These are phyloP conservation scores for Dothideomycetidae sp. DNA, from an alignment of 2,329 filamentous ascomycete genomes.

Conservation along the genomic window DNA sequence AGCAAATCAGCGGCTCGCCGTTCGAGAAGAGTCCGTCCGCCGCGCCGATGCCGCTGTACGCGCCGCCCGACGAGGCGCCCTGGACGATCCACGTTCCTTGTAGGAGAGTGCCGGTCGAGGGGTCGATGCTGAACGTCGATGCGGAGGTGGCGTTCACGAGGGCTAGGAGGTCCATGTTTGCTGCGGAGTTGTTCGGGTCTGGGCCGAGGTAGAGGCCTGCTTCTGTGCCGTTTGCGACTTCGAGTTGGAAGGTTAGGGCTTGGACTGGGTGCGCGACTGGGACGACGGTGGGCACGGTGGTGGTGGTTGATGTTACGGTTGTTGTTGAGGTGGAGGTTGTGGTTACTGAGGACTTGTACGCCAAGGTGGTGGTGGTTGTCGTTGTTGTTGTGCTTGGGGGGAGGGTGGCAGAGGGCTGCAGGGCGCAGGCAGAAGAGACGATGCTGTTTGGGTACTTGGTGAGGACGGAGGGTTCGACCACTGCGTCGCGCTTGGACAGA, in stretches of 20 bases:
- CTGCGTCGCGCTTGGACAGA: slow-evolving; percentile 5
- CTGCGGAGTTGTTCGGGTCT: neutral
- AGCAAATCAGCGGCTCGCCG: slow-evolving; percentile 3
- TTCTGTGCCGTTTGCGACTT: neutral
- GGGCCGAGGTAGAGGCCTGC: slow-evolving; percentile 6
- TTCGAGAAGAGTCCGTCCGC: slow-evolving; percentile 2
- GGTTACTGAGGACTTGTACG: slow-evolving; percentile 14
- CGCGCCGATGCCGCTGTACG: slow-evolving; percentile 5
- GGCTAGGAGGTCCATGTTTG: slow-evolving; percentile 1
- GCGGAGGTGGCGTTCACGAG: neutral
- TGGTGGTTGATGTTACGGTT: slow-evolving; percentile 13
- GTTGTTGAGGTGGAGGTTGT: slow-evolving; percentile 10
- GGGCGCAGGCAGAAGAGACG: slow-evolving; percentile 11
- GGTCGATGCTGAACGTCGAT: slow-evolving; percentile 1
- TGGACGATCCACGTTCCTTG: slow-evolving; percentile 6
- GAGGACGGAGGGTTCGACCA: slow-evolving; percentile 1
- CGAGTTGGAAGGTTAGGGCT: slow-evolving; percentile 9
- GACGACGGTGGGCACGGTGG: slow-evolving; percentile 9
- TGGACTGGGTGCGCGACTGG: too few species aligned
- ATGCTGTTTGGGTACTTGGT: slow-evolving; percentile 10
- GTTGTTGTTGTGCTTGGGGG: slow-evolving; percentile 7
- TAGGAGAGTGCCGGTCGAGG: slow-evolving; percentile 1
- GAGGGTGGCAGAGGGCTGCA: slow-evolving; percentile 7
- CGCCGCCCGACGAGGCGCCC: neutral
- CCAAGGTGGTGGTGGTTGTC: slow-evolving; percentile 6